phyloP scores from a whole-genome alignment of 1,139 yeast species.

The Schizosaccharomyces versatilis region DNA sequence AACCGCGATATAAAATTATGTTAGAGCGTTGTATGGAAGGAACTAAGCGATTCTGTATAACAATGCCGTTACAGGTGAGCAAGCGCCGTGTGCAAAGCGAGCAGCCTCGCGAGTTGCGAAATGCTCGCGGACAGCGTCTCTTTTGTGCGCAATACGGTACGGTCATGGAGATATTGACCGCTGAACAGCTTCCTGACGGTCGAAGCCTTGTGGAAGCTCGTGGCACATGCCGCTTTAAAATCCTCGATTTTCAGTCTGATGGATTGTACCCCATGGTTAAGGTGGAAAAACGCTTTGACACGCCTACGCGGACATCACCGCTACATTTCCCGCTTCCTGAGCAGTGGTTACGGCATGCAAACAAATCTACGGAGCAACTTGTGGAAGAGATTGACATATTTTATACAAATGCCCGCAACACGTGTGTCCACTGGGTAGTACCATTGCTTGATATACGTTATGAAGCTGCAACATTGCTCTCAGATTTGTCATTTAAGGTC shows the following conservation, averaged over 20 bases:
- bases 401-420: not conserved
- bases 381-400: not conserved
- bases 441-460: not conserved
- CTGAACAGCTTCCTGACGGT: not conserved
- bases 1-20: constrained; percentile 11
- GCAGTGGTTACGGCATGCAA: not conserved
- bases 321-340: constrained; percentile 1
- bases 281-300: not conserved
- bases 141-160: constrained; percentile 1
- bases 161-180: not conserved
- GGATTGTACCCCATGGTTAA: not conserved
- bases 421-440: constrained; percentile 1
- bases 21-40: not conserved
- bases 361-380: not conserved
- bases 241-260: not conserved
- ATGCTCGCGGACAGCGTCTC: constrained; percentile 2
- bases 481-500: not conserved
- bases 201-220: not conserved
- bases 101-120: not conserved
- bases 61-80: not conserved
- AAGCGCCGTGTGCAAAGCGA: not conserved
- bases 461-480: not conserved
- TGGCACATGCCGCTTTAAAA: not conserved
- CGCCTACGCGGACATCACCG: not conserved
- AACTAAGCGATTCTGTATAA: not conserved